Conservation (phyloP, 345 rosid genomes). For the Raphanus sativus region DNA sequence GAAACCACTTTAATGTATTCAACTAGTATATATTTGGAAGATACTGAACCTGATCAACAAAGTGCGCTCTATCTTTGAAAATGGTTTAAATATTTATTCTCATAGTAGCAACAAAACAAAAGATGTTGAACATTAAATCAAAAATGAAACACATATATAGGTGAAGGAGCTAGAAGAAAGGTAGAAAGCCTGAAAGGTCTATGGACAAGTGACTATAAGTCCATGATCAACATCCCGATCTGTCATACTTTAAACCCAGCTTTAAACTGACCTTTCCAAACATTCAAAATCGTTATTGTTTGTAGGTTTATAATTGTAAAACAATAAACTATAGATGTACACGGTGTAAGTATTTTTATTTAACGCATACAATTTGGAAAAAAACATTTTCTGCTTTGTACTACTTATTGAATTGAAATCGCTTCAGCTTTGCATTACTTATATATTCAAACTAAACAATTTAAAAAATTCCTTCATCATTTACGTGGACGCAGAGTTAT, state of each 20-base stretch:
- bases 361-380: neutral
- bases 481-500: no score
- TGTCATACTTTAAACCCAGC: neutral
- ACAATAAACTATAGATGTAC: neutral
- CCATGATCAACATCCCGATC: neutral
- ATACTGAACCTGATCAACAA: neutral
- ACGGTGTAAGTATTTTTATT: neutral
- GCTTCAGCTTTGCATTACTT: neutral
- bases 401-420: neutral
- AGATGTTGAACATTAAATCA: neutral
- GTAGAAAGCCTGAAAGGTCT: neutral
- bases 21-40: neutral
- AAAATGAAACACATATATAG: neutral
- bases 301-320: neutral
- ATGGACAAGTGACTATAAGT: neutral
- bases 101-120: neutral
- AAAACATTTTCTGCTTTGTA: neutral
- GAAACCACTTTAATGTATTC: neutral
- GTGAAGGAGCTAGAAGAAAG: neutral
- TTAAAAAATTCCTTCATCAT: no score
- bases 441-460: neutral
- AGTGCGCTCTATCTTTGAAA: constrained; percentile 7
- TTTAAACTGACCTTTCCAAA: neutral
- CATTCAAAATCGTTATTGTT: neutral
- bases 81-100: constrained; percentile 3